Evolutionary conservation across 139 green algal genomes (phyloP), one percentile per base, ranked within the genome.

Genomic region (Chlamydomonas sp.): DNA sequence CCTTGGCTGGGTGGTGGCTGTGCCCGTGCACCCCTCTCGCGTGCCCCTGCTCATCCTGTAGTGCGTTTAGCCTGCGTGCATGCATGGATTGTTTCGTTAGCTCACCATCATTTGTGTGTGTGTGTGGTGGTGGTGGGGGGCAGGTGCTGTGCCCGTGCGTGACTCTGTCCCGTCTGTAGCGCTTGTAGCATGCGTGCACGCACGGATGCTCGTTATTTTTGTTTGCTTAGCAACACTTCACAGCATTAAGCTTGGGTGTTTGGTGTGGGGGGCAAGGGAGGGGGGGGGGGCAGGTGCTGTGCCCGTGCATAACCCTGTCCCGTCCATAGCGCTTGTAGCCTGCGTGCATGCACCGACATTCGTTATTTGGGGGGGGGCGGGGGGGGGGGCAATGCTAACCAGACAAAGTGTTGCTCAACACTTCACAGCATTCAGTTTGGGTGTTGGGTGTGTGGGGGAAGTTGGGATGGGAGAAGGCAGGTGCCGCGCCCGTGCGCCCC

Each of bases 401-500:
- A 35, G 33, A 54, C 43, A 13, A 26, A 54, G n/a, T n/a, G n/a
- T n/a, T n/a, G n/a, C n/a, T n/a, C n/a, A n/a, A n/a, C n/a, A n/a
- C n/a, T n/a, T n/a, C n/a, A n/a, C n/a, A n/a, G n/a, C n/a, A n/a
- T n/a, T n/a, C n/a, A n/a, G n/a, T n/a, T n/a, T n/a, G n/a, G n/a
- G n/a, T n/a, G n/a, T n/a, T n/a, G n/a, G n/a, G n/a, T n/a, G n/a
- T n/a, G n/a, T n/a, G n/a, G n/a, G n/a, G n/a, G n/a, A n/a, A n/a
- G n/a, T n/a, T n/a, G n/a, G n/a, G n/a, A n/a, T n/a, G n/a, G n/a
- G 13, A 54, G 20, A 26, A 54, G 43, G 43, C 16, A 20, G 43
- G 43, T 13, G 43, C 16, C 60, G 95, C 79, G 60, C 89, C 91
- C 8, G 30, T 75, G 71, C 87, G 80, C 63, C 91, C 91, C 29